Evolutionary conservation across 2,329 filamentous ascomycete species (phyloP), one percentile per base, ranked within the genome.

Genomic region (Venturia effusa): DNA sequence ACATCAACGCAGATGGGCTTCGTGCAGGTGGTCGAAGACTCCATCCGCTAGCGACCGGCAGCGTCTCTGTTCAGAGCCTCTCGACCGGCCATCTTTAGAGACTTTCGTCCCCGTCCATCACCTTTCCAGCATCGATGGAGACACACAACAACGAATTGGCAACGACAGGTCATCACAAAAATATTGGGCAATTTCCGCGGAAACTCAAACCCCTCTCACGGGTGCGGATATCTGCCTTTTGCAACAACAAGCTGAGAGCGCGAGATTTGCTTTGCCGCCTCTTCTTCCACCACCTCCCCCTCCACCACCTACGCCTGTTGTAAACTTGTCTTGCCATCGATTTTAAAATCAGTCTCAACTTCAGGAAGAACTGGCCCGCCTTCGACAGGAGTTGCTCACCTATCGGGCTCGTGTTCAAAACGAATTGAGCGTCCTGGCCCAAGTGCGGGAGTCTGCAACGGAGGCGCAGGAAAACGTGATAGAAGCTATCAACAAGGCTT

Each of bases 1-100:
- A 45, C 66, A 66, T 64, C 66, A 66, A 5, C 66, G 64, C 17
- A 66, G 62, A 57, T 59, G 59, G 32, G 62, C 39, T 15, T 24
- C 30, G 17, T 66, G 61, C 3, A 45, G n/a, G n/a, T n/a, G n/a
- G n/a, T n/a, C 59, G 51, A 55, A 55, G 13, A 24, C 10, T 24
- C 22, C 8, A n/a, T n/a, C n/a, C n/a, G 51, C 22, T 32, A 32
- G n/a, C n/a, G n/a, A 55, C n/a, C 51, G 13, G 51, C 27, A 55
- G 13, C 51, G n/a, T 10, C 39, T 41, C 8, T 17, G 8, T 8
- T 17, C 8, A 17, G 39, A 41, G 39, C 17, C 39, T 17, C 8
- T 17, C 8, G 39, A 17, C 17, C 39, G 39, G 17, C 39, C 8
- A 17, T 17, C 39, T 17, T 41, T 17, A 8, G 39, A 41, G 39